Base-by-base conservation (phyloP, 352 stramenopile species). In the Sclerospora graminicola region DNA sequence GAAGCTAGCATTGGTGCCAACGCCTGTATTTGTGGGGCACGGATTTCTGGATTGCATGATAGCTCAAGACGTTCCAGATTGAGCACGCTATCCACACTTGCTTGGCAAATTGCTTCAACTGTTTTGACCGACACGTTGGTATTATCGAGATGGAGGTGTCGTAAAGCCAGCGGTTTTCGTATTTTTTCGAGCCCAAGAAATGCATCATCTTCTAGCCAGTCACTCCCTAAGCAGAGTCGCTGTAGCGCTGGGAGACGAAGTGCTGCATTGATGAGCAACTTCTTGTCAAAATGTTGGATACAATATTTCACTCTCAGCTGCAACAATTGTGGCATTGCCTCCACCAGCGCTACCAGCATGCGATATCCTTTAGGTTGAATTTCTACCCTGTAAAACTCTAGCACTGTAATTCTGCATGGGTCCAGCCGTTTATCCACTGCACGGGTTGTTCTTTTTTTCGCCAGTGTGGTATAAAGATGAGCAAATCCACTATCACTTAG, bases 381-480 rank as follows among this genome's bases (percentile, higher is more conserved):
- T 54, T 71, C 84, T 32, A 88, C 57, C 4, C 73, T 88, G 10
- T 88, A 67, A 2, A 90, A 28, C 42, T 88, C 78, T 30, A 90
- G 28, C 13, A 43, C 58, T 6, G 41, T 51, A 31, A 82, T 65
- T 30, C 24, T 59, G 32, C 32, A 51, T n/a, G n/a, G 29, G 19
- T 45, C 20, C 10, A 66, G 2, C 11, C 44, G 36, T 14, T 49
- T 53, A 10, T 46, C 19, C 29, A 62, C 8, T 13, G 41, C 50
- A 19, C 4, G 3, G 21, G 38, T 8, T 0, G 14, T 51, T 10
- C 20, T 13, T 5, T 51, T 54, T 4, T 11, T 30, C 2, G n/a
- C n/a, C n/a, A 88, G 23, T 5, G 55, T 64, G 0, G 28, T 20
- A 15, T 56, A 57, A 18, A 84, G 54, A 21, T 67, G 54, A 19